Evolutionary conservation across 2,329 filamentous ascomycete genomes (phyloP).

Genomic region (Cryphonectria naterciae): DNA sequence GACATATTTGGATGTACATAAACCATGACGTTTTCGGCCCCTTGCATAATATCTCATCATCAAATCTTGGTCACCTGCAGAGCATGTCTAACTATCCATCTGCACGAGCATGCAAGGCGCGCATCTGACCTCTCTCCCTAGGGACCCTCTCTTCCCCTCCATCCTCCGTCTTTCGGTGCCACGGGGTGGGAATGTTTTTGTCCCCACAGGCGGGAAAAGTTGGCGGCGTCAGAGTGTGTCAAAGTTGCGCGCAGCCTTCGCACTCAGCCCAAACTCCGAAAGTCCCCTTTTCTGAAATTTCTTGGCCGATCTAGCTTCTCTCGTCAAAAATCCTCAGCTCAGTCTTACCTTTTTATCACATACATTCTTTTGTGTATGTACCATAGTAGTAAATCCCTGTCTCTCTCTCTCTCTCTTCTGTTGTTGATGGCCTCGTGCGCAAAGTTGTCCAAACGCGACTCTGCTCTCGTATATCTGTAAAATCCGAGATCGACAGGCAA

Average conservation of each 20-base stretch:
- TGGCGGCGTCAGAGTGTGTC: not conserved
- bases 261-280: constrained; percentile 5
- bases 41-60: not conserved
- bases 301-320: not conserved
- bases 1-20: not conserved
- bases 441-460: not conserved
- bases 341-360: not conserved
- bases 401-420: not conserved
- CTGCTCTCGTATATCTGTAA: not conserved
- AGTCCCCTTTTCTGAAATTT: not conserved
- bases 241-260: not conserved
- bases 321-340: not conserved
- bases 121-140: not conserved
- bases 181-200: not conserved
- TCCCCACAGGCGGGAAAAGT: not conserved
- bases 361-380: not conserved
- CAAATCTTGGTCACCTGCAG: constrained; percentile 1
- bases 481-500: not conserved
- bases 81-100: not conserved
- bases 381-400: not conserved
- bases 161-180: not conserved
- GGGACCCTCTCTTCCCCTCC: not conserved
- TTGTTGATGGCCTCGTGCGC: not conserved
- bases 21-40: not conserved
- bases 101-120: constrained; percentile 2